Evolutionary conservation across 2,329 filamentous ascomycete genomes (phyloP).

Genomic region (Metarhizium humberi): DNA sequence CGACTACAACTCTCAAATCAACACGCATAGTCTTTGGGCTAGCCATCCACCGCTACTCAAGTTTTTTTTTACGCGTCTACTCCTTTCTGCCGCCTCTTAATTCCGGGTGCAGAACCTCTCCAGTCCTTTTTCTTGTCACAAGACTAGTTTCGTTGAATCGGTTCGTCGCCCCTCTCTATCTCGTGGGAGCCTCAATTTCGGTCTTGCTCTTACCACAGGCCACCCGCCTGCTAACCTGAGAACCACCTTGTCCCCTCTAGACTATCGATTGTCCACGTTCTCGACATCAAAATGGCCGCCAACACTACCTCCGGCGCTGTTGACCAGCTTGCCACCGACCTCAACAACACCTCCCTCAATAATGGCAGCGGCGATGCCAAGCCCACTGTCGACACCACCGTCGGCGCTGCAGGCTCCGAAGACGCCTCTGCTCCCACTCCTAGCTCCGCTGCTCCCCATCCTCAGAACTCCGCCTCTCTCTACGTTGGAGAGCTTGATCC

Average conservation of each 20-base stretch:
- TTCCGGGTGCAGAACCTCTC: background rate
- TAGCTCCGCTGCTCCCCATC: slow-evolving; percentile 64
- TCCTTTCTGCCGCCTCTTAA: slow-evolving; percentile 4
- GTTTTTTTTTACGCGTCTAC: background rate
- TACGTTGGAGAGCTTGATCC: slow-evolving; percentile 98
- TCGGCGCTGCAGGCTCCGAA: slow-evolving; percentile 39
- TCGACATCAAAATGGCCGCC: slow-evolving; percentile 46
- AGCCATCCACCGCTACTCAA: slow-evolving; percentile 8
- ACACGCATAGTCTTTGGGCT: slow-evolving; percentile 8
- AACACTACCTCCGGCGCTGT: slow-evolving; percentile 51
- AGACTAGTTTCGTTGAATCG: slow-evolving; percentile 2
- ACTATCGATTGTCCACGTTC: slow-evolving; percentile 5
- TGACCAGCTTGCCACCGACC: slow-evolving; percentile 74
- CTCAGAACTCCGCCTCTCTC: slow-evolving; percentile 92
- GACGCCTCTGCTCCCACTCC: slow-evolving; percentile 62
- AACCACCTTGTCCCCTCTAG: background rate
- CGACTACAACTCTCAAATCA: slow-evolving; percentile 13
- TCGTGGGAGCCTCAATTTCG: slow-evolving; percentile 3
- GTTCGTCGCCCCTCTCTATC: slow-evolving; percentile 4
- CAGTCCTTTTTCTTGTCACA: background rate
- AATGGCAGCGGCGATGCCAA: slow-evolving; percentile 58
- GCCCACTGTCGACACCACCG: slow-evolving; percentile 67
- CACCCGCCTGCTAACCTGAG: slow-evolving; percentile 2
- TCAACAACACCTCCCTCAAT: slow-evolving; percentile 62
- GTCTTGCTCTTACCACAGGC: background rate